Percentiles rank a stretch among this genome's conserved stretches.
Evolutionary conservation across 495 filamentous ascomycete genomes (phyloP).

Genomic region (Cairneyella variabilis): DNA sequence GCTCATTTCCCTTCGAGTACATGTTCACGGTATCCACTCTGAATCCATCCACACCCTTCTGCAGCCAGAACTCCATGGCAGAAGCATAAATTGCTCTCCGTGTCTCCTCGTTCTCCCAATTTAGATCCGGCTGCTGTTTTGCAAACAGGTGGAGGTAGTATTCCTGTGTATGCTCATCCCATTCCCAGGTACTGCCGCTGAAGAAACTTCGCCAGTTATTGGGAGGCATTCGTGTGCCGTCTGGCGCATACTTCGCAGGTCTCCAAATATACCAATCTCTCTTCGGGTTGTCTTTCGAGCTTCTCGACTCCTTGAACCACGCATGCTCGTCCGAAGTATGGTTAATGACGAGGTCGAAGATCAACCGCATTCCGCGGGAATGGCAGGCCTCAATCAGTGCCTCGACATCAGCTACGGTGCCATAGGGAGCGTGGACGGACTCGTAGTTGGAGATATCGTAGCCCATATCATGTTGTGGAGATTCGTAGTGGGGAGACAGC

Average conservation of each 20-base stretch:
- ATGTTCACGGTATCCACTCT: slow-evolving; percentile 41
- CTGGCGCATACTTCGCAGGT: slow-evolving; percentile 49
- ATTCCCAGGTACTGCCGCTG: slow-evolving; percentile 60
- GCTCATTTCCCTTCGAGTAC: slow-evolving; percentile 58
- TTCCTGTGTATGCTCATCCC: slow-evolving; percentile 57
- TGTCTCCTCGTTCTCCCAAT: slow-evolving; percentile 64
- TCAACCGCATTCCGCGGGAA: slow-evolving; percentile 59
- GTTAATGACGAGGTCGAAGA: slow-evolving; percentile 74
- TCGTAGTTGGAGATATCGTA: slow-evolving; percentile 68
- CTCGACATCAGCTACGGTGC: slow-evolving; percentile 62
- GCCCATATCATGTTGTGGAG: slow-evolving; percentile 59
- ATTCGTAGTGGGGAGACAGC: slow-evolving; percentile 64
- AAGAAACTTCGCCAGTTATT: slow-evolving; percentile 65
- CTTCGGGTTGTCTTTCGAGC: slow-evolving; percentile 59
- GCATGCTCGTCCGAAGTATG: slow-evolving; percentile 70
- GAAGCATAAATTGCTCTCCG: slow-evolving; percentile 62
- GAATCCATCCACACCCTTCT: slow-evolving; percentile 65
- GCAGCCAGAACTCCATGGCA: slow-evolving; percentile 66
- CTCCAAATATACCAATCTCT: slow-evolving; percentile 76
- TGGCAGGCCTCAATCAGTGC: slow-evolving; percentile 50
- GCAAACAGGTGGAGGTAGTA: slow-evolving; percentile 71
- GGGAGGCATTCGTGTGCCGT: slow-evolving; percentile 59
- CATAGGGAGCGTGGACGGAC: slow-evolving; percentile 55
- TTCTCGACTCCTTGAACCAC: slow-evolving; percentile 69
- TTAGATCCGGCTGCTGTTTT: slow-evolving; percentile 65